A percentile compares a stretch with the other conserved stretches of the same genome.
phyloP scores from a whole-genome alignment of 768 basidiomycete species.

The Russula abietina region DNA sequence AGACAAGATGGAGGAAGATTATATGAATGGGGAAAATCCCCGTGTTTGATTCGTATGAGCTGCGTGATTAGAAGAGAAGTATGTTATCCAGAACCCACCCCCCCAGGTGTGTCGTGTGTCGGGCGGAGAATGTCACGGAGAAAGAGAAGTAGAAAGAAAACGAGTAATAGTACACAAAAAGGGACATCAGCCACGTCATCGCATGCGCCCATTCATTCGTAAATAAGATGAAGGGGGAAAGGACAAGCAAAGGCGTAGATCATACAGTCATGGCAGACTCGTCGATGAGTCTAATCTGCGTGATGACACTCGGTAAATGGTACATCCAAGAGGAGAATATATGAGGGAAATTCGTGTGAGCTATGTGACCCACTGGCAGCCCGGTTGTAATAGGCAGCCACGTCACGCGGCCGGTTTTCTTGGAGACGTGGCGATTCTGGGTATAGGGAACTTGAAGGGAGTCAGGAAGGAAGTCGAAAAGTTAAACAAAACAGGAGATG shows the following conservation, averaged over 20 bases:
- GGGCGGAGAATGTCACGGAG: too few species aligned
- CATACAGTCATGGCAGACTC: constrained; percentile 19
- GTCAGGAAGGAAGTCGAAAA: too few species aligned
- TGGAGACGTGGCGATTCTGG: background rate
- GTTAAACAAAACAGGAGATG: constrained; percentile 8
- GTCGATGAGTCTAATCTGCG: background rate
- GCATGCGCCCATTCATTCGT: constrained; percentile 8
- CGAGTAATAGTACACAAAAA: too few species aligned
- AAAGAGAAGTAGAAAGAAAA: too few species aligned
- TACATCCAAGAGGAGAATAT: constrained; percentile 1
- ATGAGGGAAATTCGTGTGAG: background rate
- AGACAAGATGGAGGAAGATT: too few species aligned
- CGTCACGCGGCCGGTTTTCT: constrained; percentile 12
- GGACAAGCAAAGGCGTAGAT: background rate
- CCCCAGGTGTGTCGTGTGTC: too few species aligned
- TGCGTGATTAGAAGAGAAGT: too few species aligned
- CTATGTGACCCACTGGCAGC: background rate
- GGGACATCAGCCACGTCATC: constrained; percentile 11
- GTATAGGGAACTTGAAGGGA: background rate
- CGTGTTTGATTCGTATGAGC: too few species aligned
- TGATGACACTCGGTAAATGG: constrained; percentile 3
- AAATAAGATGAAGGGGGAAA: constrained; percentile 1
- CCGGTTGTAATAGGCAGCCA: constrained; percentile 2
- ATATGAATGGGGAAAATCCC: too few species aligned
- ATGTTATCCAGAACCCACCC: too few species aligned